These are phyloP conservation scores for Elsinoe fawcettii DNA, from an alignment of 2,329 filamentous ascomycete species.

Conservation along the genomic window DNA sequence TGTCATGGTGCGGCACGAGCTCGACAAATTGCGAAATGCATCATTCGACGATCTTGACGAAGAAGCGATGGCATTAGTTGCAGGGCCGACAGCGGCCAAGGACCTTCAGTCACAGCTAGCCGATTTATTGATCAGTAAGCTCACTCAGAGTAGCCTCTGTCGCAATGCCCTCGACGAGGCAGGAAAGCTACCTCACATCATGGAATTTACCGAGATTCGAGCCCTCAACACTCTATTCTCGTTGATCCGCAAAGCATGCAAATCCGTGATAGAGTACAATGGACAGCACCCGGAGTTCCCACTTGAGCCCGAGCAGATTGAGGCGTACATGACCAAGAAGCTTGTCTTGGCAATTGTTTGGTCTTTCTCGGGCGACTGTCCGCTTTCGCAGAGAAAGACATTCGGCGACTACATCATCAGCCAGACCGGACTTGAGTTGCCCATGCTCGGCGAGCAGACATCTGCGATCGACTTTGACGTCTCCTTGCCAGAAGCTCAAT, in stretches of 20 bases:
- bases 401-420: slow-evolving; percentile 81
- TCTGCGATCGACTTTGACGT: slow-evolving; percentile 97
- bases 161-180: slow-evolving; percentile 68
- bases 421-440: slow-evolving; percentile 78
- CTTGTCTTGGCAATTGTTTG: slow-evolving; percentile 86
- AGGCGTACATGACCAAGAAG: slow-evolving; percentile 87
- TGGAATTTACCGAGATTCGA: slow-evolving; percentile 91
- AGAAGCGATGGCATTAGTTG: slow-evolving; percentile 56
- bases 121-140: slow-evolving; percentile 64
- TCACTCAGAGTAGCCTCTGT: slow-evolving; percentile 75
- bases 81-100: slow-evolving; percentile 54
- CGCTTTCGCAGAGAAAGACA: slow-evolving; percentile 72
- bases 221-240: slow-evolving; percentile 92
- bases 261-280: slow-evolving; percentile 93
- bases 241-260: slow-evolving; percentile 84
- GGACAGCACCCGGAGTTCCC: slow-evolving; percentile 90
- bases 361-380: slow-evolving; percentile 93
- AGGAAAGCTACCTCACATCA: slow-evolving; percentile 80
- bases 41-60: slow-evolving; percentile 95
- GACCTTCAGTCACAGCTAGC: slow-evolving; percentile 75
- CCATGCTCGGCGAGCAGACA: slow-evolving; percentile 63
- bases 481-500: slow-evolving; percentile 75
- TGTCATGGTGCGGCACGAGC: slow-evolving; percentile 90
- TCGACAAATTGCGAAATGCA: slow-evolving; percentile 71
- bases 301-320: slow-evolving; percentile 80